Evolutionary conservation across 1,284 basidiomycete genomes (phyloP).

Genomic region (Taiwanofungus camphoratus): DNA sequence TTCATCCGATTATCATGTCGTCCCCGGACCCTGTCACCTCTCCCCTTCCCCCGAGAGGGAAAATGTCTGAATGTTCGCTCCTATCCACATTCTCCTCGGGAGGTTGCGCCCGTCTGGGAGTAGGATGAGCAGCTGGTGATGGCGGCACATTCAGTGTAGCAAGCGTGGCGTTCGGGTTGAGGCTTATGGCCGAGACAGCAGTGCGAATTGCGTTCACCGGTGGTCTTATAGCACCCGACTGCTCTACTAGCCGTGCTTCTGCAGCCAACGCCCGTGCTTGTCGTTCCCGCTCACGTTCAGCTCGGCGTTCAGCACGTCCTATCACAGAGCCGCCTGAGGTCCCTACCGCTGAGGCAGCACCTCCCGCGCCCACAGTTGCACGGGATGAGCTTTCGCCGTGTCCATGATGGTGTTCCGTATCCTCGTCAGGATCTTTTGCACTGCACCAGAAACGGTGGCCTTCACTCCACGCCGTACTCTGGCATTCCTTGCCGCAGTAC

Average conservation of each 20-base stretch:
- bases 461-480: conserved; percentile 95
- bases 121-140: too few species aligned
- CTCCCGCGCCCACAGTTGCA: too few species aligned
- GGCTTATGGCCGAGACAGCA: not conserved
- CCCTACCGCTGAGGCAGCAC: not conserved
- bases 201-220: conserved; percentile 4
- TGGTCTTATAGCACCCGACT: not conserved
- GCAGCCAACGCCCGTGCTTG: conserved; percentile 15
- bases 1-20: conserved; percentile 16
- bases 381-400: conserved; percentile 15
- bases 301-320: conserved; percentile 21
- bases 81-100: too few species aligned
- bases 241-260: conserved; percentile 7
- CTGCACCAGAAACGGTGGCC: conserved; percentile 92
- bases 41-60: too few species aligned
- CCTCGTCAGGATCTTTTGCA: conserved; percentile 69
- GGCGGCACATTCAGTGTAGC: conserved; percentile 6
- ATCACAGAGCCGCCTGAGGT: conserved; percentile 9
- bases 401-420: conserved; percentile 30
- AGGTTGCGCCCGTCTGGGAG: too few species aligned
- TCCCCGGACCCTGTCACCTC: conserved; percentile 11
- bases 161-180: conserved; percentile 5
- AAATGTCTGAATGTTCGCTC: too few species aligned
- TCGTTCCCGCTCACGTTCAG: conserved; percentile 23
- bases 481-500: conserved; percentile 97